Base-by-base conservation (phyloP, 805 yeast species). In the Babjeviella inositovora region DNA sequence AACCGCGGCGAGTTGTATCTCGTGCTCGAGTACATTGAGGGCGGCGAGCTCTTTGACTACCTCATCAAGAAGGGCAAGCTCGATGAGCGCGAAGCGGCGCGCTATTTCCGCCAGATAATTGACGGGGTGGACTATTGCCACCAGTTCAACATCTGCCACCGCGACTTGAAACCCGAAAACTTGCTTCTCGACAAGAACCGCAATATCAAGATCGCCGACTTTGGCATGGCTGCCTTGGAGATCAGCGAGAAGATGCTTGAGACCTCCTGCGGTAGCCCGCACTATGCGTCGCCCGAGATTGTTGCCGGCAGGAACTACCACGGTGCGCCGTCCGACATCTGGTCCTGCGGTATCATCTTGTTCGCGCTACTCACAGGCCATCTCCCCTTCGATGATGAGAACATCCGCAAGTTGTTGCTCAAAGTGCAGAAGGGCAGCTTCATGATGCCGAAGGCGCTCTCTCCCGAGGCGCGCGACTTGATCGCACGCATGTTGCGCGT, bases 221-320 rank as follows among this genome's bases (percentile, higher is more conserved):
- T 90, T 45, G 98, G 98, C 16, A 90, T 90, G 98, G 98, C 98
- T 10, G 97, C 98, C 5, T 54, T 90, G 21, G 97, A 90, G 45
- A 67, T 81, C 15, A 66, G 65, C 25, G 87, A 73, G 34, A 70
- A 76, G 36, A 52, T 87, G 39, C 57, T 90, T 28, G 96, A 87
- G 45, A 90, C 98, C 4, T 74, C 92, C 11, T 90, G 98, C 50
- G 98, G 98, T 2, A 84, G 96, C 10, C 98, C 98, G 6, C 98
- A 90, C 47, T 90, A 90, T 47, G 98, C 97, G 2, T 81, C 95
- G 7, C 98, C 98, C 0, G 98, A 90, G 46, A 87, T 90, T 34
- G 96, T 90, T 7, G 79, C 94, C 8, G 98, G 98, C 17, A 69
- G 76, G 30, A 82, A 72, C 29, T 90, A 90, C 45, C 97, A 90